Evolutionary conservation across 2,329 filamentous ascomycete species (phyloP), one percentile per base, ranked within the genome.

Genomic region (Fonsecaea erecta): DNA sequence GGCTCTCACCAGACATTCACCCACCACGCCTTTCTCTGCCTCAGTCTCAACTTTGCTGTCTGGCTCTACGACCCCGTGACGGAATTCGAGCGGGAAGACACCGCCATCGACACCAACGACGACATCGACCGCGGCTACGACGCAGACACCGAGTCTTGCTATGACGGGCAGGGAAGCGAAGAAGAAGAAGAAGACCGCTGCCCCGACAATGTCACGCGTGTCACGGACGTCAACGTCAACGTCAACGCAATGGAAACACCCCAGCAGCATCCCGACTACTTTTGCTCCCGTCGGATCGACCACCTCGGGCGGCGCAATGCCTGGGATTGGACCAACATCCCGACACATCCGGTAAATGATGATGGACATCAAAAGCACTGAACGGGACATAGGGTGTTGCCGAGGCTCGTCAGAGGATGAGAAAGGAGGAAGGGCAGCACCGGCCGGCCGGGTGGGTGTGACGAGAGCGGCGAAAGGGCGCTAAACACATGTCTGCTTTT

Each of bases 271-370:
- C 3, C 5, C 43, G 43, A 1, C 26, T 30, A 12, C 16, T 18
- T 35, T n/a, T 1, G 14, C 46, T 46, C 14, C 24, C 21, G 24
- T 2, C 48, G 18, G 11, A 3, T 4, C 11, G 59, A 54, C n/a
- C 32, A 46, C 5, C 59, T 28, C 11, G 34, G 48, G 16, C 59
- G 59, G 8, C 48, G 59, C 8, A 60, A 52, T 18, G 57, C 57
- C 12, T 60, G 46, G 43, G 57, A 60, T 35, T 60, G 55, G 55
- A 58, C 24, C 35, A 58, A 61, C 34, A 58, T 48, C 9, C 26
- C 55, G 32, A 34, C 32, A 9, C 32, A 8, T 30, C 28, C 28
- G 28, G 28, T 4, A 4, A 4, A 30, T 30, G 28, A 8, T 30
- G 28, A 30, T 4, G 28, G n/a, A n/a, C n/a, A n/a, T n/a, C n/a